Evolutionary conservation across 2,329 filamentous ascomycete species (phyloP).

Genomic region (Monilinia aucupariae): DNA sequence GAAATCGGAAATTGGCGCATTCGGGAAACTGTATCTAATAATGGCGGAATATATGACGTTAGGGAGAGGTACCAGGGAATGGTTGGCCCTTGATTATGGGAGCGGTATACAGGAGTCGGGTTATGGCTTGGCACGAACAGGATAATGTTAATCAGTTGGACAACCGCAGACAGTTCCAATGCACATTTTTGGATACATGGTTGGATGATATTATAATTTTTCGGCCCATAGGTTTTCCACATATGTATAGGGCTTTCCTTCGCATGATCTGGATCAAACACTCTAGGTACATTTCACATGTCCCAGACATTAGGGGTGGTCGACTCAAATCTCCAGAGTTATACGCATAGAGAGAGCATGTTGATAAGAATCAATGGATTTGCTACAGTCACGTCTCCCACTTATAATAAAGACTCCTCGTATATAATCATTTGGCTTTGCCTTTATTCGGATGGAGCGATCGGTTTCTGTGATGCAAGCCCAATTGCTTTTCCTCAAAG

Average conservation of each 20-base stretch:
- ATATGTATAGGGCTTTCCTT: not conserved
- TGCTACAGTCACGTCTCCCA: not conserved
- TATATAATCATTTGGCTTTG: too few relatives aligned
- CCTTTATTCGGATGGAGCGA: too few relatives aligned
- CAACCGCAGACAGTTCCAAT: not conserved
- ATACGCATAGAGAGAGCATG: not conserved
- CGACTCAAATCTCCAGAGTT: not conserved
- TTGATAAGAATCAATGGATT: not conserved
- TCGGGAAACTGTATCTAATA: not conserved
- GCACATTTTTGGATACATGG: not conserved
- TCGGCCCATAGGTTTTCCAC: not conserved
- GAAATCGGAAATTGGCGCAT: not conserved
- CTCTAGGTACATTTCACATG: not conserved
- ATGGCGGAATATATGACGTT: not conserved
- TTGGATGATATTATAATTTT: not conserved
- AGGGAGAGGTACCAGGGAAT: not conserved
- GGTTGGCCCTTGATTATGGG: not conserved
- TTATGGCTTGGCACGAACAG: not conserved
- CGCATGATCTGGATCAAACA: not conserved
- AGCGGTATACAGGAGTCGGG: not conserved
- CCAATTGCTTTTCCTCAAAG: too few relatives aligned
- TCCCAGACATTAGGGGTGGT: not conserved
- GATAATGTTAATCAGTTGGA: not conserved
- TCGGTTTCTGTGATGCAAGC: too few relatives aligned
- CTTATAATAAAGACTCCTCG: too few relatives aligned